These are phyloP conservation scores for Glycyrrhiza uralensis DNA, from an alignment of 306 rosid species.

Conservation along the genomic window DNA sequence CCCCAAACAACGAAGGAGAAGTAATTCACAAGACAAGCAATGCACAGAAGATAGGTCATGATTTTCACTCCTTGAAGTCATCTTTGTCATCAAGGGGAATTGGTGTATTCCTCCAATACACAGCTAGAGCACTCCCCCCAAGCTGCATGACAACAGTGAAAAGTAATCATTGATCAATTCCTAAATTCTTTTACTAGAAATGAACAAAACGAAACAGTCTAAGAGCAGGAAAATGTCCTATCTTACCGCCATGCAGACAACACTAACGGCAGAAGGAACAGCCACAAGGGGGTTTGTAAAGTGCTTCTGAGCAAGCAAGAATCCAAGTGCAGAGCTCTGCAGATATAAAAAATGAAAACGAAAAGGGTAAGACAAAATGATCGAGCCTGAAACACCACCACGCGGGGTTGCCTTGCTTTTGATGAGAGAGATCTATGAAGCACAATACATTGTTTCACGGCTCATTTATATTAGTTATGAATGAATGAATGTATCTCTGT, in stretches of 20 bases:
- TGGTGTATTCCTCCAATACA: slow-evolving; percentile 81
- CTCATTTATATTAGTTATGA: background rate
- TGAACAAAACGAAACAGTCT: background rate
- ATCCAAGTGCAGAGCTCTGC: slow-evolving; percentile 97
- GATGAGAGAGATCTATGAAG: background rate
- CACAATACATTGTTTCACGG: background rate
- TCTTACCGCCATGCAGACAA: slow-evolving; percentile 93
- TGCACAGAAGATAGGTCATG: slow-evolving; percentile 2
- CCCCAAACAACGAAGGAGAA: background rate
- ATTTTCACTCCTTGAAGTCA: slow-evolving; percentile 73
- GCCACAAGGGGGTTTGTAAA: slow-evolving; percentile 85
- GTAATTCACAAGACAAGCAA: background rate
- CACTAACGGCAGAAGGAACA: slow-evolving; percentile 94
- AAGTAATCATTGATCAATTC: background rate
- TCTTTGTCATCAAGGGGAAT: slow-evolving; percentile 82
- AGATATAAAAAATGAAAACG: background rate
- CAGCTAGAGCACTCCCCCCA: slow-evolving; percentile 95
- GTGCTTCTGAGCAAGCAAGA: slow-evolving; percentile 94
- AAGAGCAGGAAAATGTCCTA: slow-evolving; percentile 3
- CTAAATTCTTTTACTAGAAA: background rate
- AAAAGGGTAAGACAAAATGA: slow-evolving; percentile 6
- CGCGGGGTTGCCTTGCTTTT: background rate
- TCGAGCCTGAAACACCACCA: background rate
- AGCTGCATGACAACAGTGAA: slow-evolving; percentile 46
- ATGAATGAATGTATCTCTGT: background rate